Conservation (phyloP, 1,284 basidiomycete genomes). For the Ganoderma lingzhi region DNA sequence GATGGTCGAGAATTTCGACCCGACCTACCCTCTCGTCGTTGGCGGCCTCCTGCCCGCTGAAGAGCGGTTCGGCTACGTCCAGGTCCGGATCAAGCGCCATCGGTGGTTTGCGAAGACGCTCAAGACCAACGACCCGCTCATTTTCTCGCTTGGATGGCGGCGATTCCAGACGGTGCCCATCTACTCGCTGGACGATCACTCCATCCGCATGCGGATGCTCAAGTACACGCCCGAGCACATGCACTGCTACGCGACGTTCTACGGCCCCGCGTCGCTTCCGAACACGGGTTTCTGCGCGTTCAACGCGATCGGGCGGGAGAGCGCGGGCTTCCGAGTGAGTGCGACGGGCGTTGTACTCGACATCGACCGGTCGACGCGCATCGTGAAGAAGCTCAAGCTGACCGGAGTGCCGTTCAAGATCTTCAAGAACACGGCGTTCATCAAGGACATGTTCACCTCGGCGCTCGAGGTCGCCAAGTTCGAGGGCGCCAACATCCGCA, state of each 20-base stretch:
- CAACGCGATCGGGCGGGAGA: conserved; percentile 79
- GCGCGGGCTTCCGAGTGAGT: conserved; percentile 86
- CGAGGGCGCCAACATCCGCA: conserved; percentile 95
- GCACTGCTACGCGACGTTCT: conserved; percentile 99
- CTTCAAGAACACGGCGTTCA: conserved; percentile 99
- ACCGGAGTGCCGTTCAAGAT: conserved; percentile 97
- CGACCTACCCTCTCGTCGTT: conserved; percentile 89
- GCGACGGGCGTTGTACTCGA: conserved; percentile 97
- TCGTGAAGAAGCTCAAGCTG: conserved; percentile 98
- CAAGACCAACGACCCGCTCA: conserved; percentile 97
- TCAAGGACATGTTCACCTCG: conserved; percentile 97
- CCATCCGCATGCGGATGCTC: conserved; percentile 97
- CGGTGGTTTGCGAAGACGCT: conserved; percentile 93
- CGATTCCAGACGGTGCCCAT: conserved; percentile 96
- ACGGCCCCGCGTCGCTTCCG: conserved; percentile 89
- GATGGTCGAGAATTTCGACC: conserved; percentile 94
- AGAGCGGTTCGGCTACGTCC: conserved; percentile 92
- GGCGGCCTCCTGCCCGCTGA: conserved; percentile 94
- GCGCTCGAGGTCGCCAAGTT: conserved; percentile 98
- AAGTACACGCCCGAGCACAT: conserved; percentile 99
- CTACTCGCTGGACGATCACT: conserved; percentile 97
- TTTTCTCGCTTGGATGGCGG: conserved; percentile 96
- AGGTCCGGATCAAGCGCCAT: conserved; percentile 96
- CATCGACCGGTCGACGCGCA: conserved; percentile 90
- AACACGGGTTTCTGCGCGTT: conserved; percentile 99